Conservation (phyloP, 805 yeast species). For the Saccharomycopsis fodiens region DNA sequence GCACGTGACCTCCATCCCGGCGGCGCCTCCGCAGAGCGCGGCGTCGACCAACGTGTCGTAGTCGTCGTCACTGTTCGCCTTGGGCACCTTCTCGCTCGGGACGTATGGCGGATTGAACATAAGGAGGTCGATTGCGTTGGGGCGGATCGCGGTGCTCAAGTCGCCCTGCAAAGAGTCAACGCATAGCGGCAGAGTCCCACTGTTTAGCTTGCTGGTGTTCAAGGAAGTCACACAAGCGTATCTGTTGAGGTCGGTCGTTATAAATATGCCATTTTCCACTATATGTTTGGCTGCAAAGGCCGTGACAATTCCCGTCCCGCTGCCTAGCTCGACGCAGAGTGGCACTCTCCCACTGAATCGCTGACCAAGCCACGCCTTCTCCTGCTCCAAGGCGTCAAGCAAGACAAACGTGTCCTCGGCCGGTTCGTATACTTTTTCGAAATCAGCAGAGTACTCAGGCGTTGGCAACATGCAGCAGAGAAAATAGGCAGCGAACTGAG, state of each 20-base stretch:
- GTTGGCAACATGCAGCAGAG: conserved; percentile 66
- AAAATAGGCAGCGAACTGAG: no score
- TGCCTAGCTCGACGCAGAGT: conserved; percentile 74
- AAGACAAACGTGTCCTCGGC: conserved; percentile 86
- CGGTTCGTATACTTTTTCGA: conserved; percentile 85
- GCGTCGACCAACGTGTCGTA: conserved; percentile 64
- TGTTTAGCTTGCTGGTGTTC: conserved; percentile 34
- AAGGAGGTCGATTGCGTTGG: conserved; percentile 52
- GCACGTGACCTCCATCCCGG: conserved; percentile 85
- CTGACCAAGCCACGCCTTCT: conserved; percentile 25
- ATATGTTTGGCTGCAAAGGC: conserved; percentile 63
- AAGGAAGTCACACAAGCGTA: conserved; percentile 55
- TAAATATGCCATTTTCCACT: conserved; percentile 41
- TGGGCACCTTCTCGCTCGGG: conserved; percentile 75
- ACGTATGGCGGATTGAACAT: conserved; percentile 97
- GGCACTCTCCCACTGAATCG: conserved; percentile 34
- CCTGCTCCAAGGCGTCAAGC: conserved; percentile 70
- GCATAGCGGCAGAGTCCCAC: conserved; percentile 11
- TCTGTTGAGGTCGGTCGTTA: conserved; percentile 78
- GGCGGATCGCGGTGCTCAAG: conserved; percentile 43
- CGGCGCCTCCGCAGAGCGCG: conserved; percentile 82
- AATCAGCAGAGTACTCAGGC: conserved; percentile 57
- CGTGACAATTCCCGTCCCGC: conserved; percentile 87
- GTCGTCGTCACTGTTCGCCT: conserved; percentile 19
- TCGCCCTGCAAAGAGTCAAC: conserved; percentile 51